phyloP scores from a whole-genome alignment of 228 moss, liverwort and hornwort genomes.

The Sphagnum magellanicum region DNA sequence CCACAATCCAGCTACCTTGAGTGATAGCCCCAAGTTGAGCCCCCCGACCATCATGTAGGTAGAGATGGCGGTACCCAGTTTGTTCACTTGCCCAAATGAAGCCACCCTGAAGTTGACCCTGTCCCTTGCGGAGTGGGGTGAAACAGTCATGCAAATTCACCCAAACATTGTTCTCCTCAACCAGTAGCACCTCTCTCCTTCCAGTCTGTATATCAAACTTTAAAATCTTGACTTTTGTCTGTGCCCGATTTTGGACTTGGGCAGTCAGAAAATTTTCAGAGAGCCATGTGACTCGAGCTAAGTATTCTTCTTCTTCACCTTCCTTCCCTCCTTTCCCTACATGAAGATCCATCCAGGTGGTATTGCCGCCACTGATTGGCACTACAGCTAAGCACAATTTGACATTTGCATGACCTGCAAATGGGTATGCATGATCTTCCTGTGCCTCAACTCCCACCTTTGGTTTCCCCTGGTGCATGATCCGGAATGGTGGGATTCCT shows the following conservation, averaged over 20 bases:
- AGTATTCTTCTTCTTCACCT: slow-evolving; percentile 60
- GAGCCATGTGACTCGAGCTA: slow-evolving; percentile 89
- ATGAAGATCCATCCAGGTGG: slow-evolving; percentile 88
- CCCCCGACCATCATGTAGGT: slow-evolving; percentile 64
- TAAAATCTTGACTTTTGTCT: slow-evolving; percentile 77
- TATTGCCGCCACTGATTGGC: slow-evolving; percentile 62
- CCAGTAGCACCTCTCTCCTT: slow-evolving; percentile 58
- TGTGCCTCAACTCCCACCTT: slow-evolving; percentile 89
- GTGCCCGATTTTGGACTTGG: slow-evolving; percentile 86
- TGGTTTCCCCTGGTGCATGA: slow-evolving; percentile 99
- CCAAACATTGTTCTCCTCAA: slow-evolving; percentile 85
- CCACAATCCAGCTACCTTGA: slow-evolving; percentile 87
- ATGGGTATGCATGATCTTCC: slow-evolving; percentile 94
- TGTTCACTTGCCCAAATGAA: slow-evolving; percentile 97
- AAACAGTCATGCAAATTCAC: slow-evolving; percentile 98
- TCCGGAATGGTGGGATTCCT: slow-evolving; percentile 84
- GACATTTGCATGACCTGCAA: slow-evolving; percentile 92
- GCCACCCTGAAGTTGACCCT: slow-evolving; percentile 66
- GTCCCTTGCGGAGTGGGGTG: slow-evolving; percentile 69
- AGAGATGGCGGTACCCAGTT: slow-evolving; percentile 85
- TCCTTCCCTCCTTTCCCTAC: slow-evolving; percentile 55
- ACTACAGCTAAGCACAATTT: slow-evolving; percentile 90
- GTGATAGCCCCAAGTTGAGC: slow-evolving; percentile 77
- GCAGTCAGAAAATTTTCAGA: slow-evolving; percentile 80
- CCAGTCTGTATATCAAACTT: slow-evolving; percentile 76